phyloP scores from a whole-genome alignment of 2,329 filamentous ascomycete species.

The Colletotrichum destructivum region DNA sequence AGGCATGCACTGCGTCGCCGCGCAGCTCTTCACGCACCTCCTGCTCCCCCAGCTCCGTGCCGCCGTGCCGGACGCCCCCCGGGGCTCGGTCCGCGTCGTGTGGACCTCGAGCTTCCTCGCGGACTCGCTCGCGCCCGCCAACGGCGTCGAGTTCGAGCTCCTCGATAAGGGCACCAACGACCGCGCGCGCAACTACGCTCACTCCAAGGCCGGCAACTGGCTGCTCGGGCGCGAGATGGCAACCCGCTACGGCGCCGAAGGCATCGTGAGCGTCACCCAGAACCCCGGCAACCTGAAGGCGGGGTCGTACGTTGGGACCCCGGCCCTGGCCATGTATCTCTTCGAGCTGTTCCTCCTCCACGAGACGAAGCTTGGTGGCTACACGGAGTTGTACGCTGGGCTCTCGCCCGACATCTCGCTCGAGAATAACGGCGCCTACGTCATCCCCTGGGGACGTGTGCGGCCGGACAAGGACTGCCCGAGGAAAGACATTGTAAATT shows the following conservation, averaged over 20 bases:
- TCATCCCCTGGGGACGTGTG: conserved; percentile 51
- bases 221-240: conserved; percentile 52
- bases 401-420: conserved; percentile 54
- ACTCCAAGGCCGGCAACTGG: conserved; percentile 55
- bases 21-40: conserved; percentile 52
- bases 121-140: conserved; percentile 46
- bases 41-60: conserved; percentile 53
- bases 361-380: conserved; percentile 54
- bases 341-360: conserved; percentile 48
- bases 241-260: conserved; percentile 44
- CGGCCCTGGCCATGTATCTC: conserved; percentile 25
- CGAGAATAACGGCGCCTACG: conserved; percentile 49
- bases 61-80: conserved; percentile 43
- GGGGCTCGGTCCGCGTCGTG: conserved; percentile 49
- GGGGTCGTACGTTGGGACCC: conserved; percentile 44
- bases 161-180: conserved; percentile 46
- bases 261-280: conserved; percentile 50
- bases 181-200: conserved; percentile 48
- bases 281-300: conserved; percentile 55
- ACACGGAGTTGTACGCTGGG: conserved; percentile 58
- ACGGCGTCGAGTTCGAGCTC: conserved; percentile 49
- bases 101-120: conserved; percentile 51
- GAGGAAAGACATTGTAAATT: conserved; percentile 49
- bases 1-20: conserved; percentile 53
- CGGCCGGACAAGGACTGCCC: conserved; percentile 41